Evolutionary conservation across 179 eudicot species (phyloP).

Genomic region (Silene vulgaris): DNA sequence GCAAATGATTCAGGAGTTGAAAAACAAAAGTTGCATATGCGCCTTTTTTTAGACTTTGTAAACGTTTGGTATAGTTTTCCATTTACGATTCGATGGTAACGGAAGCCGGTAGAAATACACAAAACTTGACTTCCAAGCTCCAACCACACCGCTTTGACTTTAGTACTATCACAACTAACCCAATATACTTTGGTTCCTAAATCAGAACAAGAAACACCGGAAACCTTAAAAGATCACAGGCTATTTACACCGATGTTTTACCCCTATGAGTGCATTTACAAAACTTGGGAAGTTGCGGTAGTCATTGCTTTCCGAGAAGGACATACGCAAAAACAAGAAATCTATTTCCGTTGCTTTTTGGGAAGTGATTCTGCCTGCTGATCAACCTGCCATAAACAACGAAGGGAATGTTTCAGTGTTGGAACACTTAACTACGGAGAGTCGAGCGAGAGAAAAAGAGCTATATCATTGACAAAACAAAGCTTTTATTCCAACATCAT

Average conservation of each 20-base stretch:
- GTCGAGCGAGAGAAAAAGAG: too few species aligned
- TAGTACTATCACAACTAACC: too few species aligned
- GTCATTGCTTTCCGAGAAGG: too few species aligned
- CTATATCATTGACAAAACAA: background rate
- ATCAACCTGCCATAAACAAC: conserved; percentile 27
- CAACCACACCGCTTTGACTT: background rate
- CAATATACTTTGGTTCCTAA: background rate
- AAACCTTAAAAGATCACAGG: background rate
- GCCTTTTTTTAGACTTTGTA: too few species aligned
- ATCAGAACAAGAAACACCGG: background rate
- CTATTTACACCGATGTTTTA: background rate
- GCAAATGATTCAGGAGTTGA: too few species aligned
- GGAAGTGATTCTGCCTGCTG: conserved; percentile 28
- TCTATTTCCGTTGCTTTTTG: conserved; percentile 37
- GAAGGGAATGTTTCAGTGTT: background rate
- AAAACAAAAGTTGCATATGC: too few species aligned
- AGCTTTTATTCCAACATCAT: background rate
- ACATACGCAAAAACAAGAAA: conserved; percentile 19
- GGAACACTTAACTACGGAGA: background rate
- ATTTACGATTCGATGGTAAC: background rate
- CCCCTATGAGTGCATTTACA: background rate
- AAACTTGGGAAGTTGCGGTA: background rate
- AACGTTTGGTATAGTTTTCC: too few species aligned
- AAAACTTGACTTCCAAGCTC: background rate
- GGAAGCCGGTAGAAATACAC: conserved; percentile 9